Evolutionary conservation across 805 yeast genomes (phyloP).

Genomic region (Jamesozyma gamospora): DNA sequence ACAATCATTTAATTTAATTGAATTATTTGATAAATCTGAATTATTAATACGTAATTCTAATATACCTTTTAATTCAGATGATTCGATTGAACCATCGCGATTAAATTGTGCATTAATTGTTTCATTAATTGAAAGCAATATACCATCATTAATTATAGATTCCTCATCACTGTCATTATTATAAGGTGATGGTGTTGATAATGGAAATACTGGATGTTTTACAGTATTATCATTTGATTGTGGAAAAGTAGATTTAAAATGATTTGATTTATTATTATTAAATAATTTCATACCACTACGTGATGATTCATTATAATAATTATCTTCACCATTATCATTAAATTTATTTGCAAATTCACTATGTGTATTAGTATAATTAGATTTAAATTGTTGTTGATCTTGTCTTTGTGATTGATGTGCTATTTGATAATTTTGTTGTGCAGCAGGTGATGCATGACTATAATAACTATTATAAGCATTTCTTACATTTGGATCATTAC

Average conservation of each 20-base stretch:
- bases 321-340: constrained; percentile 3
- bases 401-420: constrained; percentile 16
- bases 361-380: constrained; percentile 8
- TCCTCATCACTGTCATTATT: too few species aligned
- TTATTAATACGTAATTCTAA: constrained; percentile 80
- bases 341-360: constrained; percentile 3
- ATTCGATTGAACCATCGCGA: constrained; percentile 67
- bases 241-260: not conserved
- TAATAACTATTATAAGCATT: constrained; percentile 32
- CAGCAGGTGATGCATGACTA: constrained; percentile 31
- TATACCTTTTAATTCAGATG: constrained; percentile 82
- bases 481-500: constrained; percentile 27
- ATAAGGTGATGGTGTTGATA: too few species aligned
- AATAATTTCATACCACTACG: constrained; percentile 23
- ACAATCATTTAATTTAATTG: constrained; percentile 45
- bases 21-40: constrained; percentile 56
- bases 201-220: too few species aligned
- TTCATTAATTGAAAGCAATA: constrained; percentile 68
- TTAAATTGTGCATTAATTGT: constrained; percentile 64
- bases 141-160: constrained; percentile 64
- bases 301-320: constrained; percentile 1
- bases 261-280: constrained; percentile 1
- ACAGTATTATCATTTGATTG: not conserved
- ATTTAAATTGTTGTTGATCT: constrained; percentile 8
- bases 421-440: constrained; percentile 27